These are phyloP conservation scores for Populus hybrid DNA, from an alignment of 441 rosid genomes.

Conservation along the genomic window DNA sequence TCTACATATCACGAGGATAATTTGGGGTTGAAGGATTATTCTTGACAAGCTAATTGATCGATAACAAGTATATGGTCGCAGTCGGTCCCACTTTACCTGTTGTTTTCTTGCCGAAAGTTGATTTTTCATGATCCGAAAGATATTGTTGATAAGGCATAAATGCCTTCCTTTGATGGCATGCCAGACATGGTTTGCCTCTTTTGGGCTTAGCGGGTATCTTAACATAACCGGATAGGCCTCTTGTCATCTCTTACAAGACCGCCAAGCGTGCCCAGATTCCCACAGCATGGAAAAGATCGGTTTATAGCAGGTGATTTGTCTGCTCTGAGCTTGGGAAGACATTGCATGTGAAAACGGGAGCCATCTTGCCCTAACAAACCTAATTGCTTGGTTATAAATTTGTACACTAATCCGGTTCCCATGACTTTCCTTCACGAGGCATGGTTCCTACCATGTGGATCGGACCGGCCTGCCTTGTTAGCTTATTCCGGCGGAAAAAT, in stretches of 20 bases:
- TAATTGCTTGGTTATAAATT: too few species aligned
- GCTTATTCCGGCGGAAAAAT: too few species aligned
- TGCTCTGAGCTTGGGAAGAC: too few species aligned
- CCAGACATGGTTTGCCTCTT: neutral
- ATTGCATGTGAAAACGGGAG: too few species aligned
- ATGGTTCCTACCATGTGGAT: too few species aligned
- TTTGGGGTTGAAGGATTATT: neutral
- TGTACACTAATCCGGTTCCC: too few species aligned
- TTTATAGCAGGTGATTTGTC: too few species aligned
- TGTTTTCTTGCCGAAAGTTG: conserved; percentile 14
- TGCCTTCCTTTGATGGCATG: conserved; percentile 6
- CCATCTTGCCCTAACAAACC: too few species aligned
- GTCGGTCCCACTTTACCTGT: neutral
- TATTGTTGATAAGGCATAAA: conserved; percentile 20
- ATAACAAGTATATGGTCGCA: too few species aligned
- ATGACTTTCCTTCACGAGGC: too few species aligned
- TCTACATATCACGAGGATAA: neutral
- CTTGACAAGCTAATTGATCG: neutral
- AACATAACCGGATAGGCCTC: conserved; percentile 7
- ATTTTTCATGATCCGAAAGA: neutral
- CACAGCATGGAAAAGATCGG: too few species aligned
- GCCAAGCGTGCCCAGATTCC: neutral
- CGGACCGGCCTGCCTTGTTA: too few species aligned
- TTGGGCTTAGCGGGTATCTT: conserved; percentile 1
- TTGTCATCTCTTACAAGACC: neutral